Conservation (phyloP, 495 filamentous ascomycete genomes). For the Beverwykella pulmonaria region DNA sequence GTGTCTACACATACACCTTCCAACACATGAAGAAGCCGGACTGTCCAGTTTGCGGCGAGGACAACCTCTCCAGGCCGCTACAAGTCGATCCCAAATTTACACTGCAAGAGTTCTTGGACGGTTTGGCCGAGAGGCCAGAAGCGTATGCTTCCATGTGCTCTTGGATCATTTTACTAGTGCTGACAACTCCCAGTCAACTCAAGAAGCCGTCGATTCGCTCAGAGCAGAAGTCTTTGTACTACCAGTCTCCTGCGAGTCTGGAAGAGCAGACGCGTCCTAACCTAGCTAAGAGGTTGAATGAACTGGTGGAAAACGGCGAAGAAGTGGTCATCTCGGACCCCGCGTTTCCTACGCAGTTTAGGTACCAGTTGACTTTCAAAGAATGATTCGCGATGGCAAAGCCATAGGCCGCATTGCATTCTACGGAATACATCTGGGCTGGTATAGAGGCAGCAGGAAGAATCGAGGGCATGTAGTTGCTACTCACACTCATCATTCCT, state of each 20-base stretch:
- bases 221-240: slow-evolving; percentile 82
- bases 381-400: slow-evolving; percentile 2
- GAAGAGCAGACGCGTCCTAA: slow-evolving; percentile 82
- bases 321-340: slow-evolving; percentile 83
- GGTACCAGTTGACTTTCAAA: slow-evolving; percentile 64
- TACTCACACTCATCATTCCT: neutral
- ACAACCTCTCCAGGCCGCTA: slow-evolving; percentile 65
- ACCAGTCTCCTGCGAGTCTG: slow-evolving; percentile 77
- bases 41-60: slow-evolving; percentile 89
- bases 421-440: neutral
- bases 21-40: slow-evolving; percentile 87
- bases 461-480: neutral
- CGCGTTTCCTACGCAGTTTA: slow-evolving; percentile 61
- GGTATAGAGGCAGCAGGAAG: neutral
- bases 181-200: slow-evolving; percentile 55
- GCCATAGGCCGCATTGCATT: neutral
- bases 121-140: slow-evolving; percentile 78
- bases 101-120: slow-evolving; percentile 82
- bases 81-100: slow-evolving; percentile 71
- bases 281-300: slow-evolving; percentile 71
- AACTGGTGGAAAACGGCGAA: slow-evolving; percentile 66
- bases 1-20: slow-evolving; percentile 96
- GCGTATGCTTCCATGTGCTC: slow-evolving; percentile 46
- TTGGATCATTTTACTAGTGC: slow-evolving; percentile 48
- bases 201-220: slow-evolving; percentile 87